Conservation (phyloP, 371 early-diverging fungal genomes). For the Rhizopus delemar region DNA sequence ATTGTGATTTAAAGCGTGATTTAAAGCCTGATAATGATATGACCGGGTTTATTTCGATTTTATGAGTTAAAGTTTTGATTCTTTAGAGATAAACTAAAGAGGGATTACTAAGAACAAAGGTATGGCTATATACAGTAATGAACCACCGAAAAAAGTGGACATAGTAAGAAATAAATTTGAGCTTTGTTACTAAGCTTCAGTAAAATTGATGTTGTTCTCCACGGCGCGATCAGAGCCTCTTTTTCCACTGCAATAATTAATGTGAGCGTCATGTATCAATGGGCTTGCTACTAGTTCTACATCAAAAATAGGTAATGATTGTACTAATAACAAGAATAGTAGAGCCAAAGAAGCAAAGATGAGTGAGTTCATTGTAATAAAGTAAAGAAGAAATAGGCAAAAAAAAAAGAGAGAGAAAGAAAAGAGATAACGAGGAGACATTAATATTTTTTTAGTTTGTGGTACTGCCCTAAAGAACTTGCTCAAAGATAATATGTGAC, state of each 20-base stretch:
- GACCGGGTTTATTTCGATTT: too few species aligned
- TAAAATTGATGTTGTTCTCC: too few species aligned
- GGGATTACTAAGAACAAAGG: background rate
- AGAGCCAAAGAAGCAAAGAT: too few species aligned
- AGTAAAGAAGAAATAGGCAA: background rate
- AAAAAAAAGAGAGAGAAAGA: background rate
- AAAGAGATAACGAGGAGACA: background rate
- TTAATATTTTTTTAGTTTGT: background rate
- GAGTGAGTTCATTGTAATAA: background rate
- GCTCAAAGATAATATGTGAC: background rate
- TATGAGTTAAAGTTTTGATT: too few species aligned
- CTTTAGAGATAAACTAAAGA: too few species aligned
- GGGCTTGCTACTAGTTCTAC: constrained; percentile 1
- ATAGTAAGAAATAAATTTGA: background rate
- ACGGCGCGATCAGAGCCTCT: too few species aligned
- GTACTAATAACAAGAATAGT: background rate
- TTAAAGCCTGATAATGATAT: too few species aligned
- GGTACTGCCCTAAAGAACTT: background rate
- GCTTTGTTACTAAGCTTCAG: background rate
- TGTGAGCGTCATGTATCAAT: background rate
- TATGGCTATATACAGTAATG: too few species aligned
- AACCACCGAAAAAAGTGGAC: too few species aligned
- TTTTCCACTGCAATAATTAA: background rate
- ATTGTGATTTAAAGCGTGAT: too few species aligned
- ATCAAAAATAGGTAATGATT: constrained; percentile 2